Percentiles rank a stretch among this genome's conserved stretches.
phyloP scores from a whole-genome alignment of 768 basidiomycete genomes.

The Leccinum disarticulatum region DNA sequence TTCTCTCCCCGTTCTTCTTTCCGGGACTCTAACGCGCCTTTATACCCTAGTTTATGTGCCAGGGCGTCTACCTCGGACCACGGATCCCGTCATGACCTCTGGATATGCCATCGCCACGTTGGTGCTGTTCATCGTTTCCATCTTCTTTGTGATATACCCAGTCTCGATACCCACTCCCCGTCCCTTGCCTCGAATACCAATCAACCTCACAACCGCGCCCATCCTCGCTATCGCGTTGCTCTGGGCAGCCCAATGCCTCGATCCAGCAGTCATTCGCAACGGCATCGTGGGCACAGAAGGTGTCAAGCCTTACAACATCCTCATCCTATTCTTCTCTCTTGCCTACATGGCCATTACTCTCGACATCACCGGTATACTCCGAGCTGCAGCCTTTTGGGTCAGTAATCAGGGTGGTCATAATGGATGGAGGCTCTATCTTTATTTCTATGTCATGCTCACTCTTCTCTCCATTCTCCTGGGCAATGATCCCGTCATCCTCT shows the following conservation, averaged over 20 bases:
- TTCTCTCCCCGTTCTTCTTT: too few species aligned
- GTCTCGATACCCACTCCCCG: constrained; percentile 41
- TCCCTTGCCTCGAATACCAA: constrained; percentile 34
- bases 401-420: constrained; percentile 73
- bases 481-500: constrained; percentile 92
- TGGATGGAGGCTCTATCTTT: constrained; percentile 71
- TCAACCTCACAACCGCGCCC: constrained; percentile 56
- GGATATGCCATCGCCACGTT: constrained; percentile 49
- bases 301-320: constrained; percentile 88
- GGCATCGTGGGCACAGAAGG: constrained; percentile 82
- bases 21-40: neutral
- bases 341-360: constrained; percentile 93
- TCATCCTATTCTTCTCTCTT: constrained; percentile 88
- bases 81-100: constrained; percentile 38
- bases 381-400: constrained; percentile 88
- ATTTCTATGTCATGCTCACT: constrained; percentile 84
- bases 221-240: constrained; percentile 51
- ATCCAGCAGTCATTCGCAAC: constrained; percentile 50
- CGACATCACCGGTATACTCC: constrained; percentile 84
- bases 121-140: constrained; percentile 53
- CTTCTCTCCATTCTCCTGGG: constrained; percentile 78
- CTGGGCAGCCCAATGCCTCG: constrained; percentile 56
- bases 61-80: neutral
- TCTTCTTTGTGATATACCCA: constrained; percentile 50
- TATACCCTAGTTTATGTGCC: neutral